phyloP scores from a whole-genome alignment of 2,329 filamentous ascomycete species.

The Aspergillus spinulosporus region DNA sequence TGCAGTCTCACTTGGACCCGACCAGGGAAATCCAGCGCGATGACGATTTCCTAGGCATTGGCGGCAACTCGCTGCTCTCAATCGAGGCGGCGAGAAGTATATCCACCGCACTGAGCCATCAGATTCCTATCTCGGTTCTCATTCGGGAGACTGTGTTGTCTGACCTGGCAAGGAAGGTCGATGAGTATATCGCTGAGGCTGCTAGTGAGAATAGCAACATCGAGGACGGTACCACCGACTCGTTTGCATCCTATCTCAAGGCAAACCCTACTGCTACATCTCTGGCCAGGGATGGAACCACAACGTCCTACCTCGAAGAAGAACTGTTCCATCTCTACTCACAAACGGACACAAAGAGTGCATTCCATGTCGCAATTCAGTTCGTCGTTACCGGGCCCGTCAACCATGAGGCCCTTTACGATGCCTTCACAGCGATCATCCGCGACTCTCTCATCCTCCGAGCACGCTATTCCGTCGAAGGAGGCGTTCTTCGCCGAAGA shows the following conservation, averaged over 20 bases:
- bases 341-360: background rate
- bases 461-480: background rate
- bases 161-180: background rate
- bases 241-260: background rate
- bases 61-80: background rate
- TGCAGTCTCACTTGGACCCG: background rate
- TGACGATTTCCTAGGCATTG: background rate
- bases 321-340: background rate
- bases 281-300: background rate
- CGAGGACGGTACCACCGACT: background rate
- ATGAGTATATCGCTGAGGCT: background rate
- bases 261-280: background rate
- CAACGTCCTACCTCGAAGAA: background rate
- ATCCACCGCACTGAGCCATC: background rate
- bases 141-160: background rate
- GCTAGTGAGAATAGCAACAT: no score
- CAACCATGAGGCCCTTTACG: background rate
- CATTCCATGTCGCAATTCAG: background rate
- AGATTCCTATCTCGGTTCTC: background rate
- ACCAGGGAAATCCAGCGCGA: background rate
- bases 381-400: background rate
- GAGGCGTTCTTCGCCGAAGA: background rate
- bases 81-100: background rate
- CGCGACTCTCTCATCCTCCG: background rate
- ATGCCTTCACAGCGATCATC: background rate